phyloP scores from a whole-genome alignment of 2,329 filamentous ascomycete genomes.

The Neocatenulostroma microsporum region DNA sequence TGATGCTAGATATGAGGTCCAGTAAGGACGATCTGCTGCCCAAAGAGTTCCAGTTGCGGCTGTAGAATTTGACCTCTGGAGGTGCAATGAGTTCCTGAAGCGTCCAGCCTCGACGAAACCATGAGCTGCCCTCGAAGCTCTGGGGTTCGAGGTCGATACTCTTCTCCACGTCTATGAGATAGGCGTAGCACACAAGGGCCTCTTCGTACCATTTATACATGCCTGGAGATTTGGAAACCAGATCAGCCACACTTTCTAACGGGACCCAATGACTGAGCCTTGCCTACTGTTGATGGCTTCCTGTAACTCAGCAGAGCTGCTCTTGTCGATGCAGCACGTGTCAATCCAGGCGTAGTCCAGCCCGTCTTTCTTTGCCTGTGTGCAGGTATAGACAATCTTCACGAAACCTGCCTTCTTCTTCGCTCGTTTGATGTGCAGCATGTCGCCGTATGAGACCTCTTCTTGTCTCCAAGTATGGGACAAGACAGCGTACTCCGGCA shows the following conservation, averaged over 20 bases:
- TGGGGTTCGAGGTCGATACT: neutral
- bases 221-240: too few species aligned
- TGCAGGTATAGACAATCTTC: slow-evolving; percentile 10
- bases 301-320: slow-evolving; percentile 7
- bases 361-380: too few species aligned
- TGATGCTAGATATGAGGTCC: slow-evolving; percentile 3
- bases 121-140: neutral
- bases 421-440: neutral
- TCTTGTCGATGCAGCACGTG: slow-evolving; percentile 15
- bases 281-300: slow-evolving; percentile 12
- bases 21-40: slow-evolving; percentile 2
- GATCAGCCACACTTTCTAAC: too few species aligned
- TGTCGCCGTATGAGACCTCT: slow-evolving; percentile 12
- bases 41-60: slow-evolving; percentile 3
- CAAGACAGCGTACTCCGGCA: slow-evolving; percentile 13
- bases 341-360: slow-evolving; percentile 11
- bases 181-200: slow-evolving; percentile 15
- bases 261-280: too few species aligned
- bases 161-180: slow-evolving; percentile 11
- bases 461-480: slow-evolving; percentile 13
- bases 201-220: slow-evolving; percentile 18
- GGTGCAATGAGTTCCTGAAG: slow-evolving; percentile 13
- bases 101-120: slow-evolving; percentile 14
- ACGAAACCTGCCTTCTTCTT: slow-evolving; percentile 5
- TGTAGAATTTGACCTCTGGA: slow-evolving; percentile 8